Conservation (phyloP, 2,329 filamentous ascomycete genomes). For the Byssoonygena ceratinophila region DNA sequence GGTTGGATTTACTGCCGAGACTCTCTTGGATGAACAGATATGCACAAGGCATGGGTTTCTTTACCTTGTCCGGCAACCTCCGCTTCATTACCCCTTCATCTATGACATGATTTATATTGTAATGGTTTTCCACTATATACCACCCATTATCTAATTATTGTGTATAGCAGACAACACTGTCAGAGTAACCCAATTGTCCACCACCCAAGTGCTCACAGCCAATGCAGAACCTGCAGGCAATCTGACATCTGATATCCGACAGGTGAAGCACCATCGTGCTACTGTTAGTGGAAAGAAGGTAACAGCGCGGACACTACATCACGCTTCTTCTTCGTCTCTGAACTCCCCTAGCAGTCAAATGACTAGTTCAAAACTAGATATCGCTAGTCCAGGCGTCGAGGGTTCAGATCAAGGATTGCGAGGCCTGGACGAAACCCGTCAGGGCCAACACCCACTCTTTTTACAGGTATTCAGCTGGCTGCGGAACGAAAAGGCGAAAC, state of each 20-base stretch:
- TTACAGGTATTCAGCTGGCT: slow-evolving; percentile 75
- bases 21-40: neutral
- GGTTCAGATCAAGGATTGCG: neutral
- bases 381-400: slow-evolving; percentile 7
- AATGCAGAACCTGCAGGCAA: neutral
- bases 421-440: slow-evolving; percentile 6
- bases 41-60: neutral
- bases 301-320: slow-evolving; percentile 18
- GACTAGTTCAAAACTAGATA: slow-evolving; percentile 16
- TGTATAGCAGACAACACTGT: neutral
- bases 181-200: neutral
- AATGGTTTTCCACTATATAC: no score
- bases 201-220: neutral
- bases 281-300: slow-evolving; percentile 18
- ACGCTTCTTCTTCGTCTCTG: slow-evolving; percentile 18
- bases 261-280: slow-evolving; percentile 17
- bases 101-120: no score
- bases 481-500: slow-evolving; percentile 63
- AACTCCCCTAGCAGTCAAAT: slow-evolving; percentile 20
- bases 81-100: no score
- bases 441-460: slow-evolving; percentile 41
- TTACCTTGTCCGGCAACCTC: neutral
- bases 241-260: slow-evolving; percentile 1
- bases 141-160: neutral
- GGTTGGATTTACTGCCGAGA: neutral